phyloP scores from a whole-genome alignment of 192 early-diverging fungal genomes.

The Piromyces sp. region DNA sequence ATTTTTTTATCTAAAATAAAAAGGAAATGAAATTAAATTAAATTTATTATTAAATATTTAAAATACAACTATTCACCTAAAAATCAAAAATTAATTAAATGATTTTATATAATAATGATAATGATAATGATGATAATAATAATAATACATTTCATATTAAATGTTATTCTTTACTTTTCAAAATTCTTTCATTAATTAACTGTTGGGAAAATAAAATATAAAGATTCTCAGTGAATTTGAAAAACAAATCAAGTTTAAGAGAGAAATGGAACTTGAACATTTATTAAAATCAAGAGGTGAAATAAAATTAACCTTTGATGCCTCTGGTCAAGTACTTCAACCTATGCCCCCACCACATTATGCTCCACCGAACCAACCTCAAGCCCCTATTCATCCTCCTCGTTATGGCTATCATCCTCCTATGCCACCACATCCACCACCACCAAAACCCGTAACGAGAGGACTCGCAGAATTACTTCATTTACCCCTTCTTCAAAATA shows the following conservation, averaged over 20 bases:
- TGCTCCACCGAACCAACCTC: neutral
- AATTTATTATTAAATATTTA: no score
- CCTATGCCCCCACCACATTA: neutral
- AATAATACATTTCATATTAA: no score
- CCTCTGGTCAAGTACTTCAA: neutral
- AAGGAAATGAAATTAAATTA: no score
- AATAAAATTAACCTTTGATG: constrained; percentile 7
- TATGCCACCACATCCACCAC: neutral
- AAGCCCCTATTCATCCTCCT: no score
- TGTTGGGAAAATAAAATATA: neutral
- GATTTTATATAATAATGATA: no score
- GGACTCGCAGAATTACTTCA: neutral
- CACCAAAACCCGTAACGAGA: neutral
- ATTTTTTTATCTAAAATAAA: no score
- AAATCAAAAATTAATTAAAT: no score
- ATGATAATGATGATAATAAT: no score
- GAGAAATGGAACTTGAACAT: constrained; percentile 44
- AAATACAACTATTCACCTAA: no score
- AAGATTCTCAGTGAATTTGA: constrained; percentile 55
- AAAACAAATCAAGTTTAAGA: constrained; percentile 31
- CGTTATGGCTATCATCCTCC: neutral
- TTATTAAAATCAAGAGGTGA: constrained; percentile 45
- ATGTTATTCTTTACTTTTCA: no score
- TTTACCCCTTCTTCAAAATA: neutral
- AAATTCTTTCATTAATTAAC: no score